These are phyloP conservation scores for Tubosaeta brunneosetosa DNA, from an alignment of 768 basidiomycete genomes.

Conservation along the genomic window DNA sequence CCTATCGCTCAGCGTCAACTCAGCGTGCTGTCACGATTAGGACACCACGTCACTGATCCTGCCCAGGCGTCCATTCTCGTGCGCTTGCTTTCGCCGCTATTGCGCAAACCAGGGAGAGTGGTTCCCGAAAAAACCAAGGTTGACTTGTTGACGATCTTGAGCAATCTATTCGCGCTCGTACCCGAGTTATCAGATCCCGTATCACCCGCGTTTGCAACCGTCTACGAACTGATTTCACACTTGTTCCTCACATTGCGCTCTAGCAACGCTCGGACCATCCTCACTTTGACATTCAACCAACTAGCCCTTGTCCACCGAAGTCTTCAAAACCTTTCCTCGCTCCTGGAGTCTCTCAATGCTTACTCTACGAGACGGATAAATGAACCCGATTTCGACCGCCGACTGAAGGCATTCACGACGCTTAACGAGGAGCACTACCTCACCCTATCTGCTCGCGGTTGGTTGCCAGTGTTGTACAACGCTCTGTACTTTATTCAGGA, in stretches of 20 bases:
- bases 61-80: conserved; percentile 71
- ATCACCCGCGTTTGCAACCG: conserved; percentile 43
- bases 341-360: conserved; percentile 74
- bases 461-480: conserved; percentile 83
- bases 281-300: conserved; percentile 60
- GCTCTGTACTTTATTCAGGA: conserved; percentile 86
- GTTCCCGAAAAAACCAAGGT: conserved; percentile 85
- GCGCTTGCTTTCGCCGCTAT: conserved; percentile 67
- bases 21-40: conserved; percentile 70
- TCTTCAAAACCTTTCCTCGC: conserved; percentile 44
- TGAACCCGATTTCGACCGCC: conserved; percentile 89
- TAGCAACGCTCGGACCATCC: conserved; percentile 62
- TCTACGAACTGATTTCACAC: conserved; percentile 64
- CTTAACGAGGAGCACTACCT: conserved; percentile 66
- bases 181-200: conserved; percentile 49
- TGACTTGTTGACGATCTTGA: conserved; percentile 70
- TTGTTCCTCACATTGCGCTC: conserved; percentile 76
- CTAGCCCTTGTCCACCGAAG: conserved; percentile 39
- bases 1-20: conserved; percentile 81
- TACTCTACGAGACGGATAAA: conserved; percentile 80
- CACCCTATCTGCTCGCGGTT: conserved; percentile 51
- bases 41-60: conserved; percentile 65
- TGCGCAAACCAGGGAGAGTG: conserved; percentile 69
- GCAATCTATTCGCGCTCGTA: conserved; percentile 61
- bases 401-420: conserved; percentile 66